These are phyloP conservation scores for Paramecium primaurelia DNA, from an alignment of 73 alveolate species.

Conservation along the genomic window DNA sequence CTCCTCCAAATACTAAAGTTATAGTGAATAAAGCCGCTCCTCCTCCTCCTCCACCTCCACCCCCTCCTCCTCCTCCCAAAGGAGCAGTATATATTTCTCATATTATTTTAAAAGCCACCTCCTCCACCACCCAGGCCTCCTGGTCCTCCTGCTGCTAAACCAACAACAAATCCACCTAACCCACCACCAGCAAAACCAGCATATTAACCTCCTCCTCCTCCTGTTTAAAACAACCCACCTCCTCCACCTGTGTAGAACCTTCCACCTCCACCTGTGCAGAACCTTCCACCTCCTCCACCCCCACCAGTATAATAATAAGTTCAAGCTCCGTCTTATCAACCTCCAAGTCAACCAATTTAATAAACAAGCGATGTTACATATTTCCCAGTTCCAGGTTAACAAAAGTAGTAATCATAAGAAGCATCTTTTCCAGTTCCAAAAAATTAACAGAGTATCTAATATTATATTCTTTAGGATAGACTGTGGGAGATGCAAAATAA, in stretches of 20 bases:
- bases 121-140: slow-evolving; percentile 18
- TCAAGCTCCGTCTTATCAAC: background rate
- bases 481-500: background rate
- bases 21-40: background rate
- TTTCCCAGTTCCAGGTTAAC: background rate
- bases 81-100: background rate
- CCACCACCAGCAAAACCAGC: background rate
- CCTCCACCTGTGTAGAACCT: background rate
- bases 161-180: background rate
- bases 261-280: background rate
- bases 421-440: background rate
- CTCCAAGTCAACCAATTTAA: background rate
- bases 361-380: background rate
- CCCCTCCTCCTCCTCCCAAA: slow-evolving; percentile 42
- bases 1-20: background rate
- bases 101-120: background rate
- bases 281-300: background rate
- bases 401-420: background rate
- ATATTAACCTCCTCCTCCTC: background rate
- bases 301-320: background rate
- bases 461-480: background rate
- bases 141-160: background rate
- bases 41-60: slow-evolving; percentile 31
- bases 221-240: background rate
- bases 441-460: background rate